Evolutionary conservation across 495 filamentous ascomycete genomes (phyloP), one percentile per base, ranked within the genome.

Genomic region (Bacidia gigantensis): DNA sequence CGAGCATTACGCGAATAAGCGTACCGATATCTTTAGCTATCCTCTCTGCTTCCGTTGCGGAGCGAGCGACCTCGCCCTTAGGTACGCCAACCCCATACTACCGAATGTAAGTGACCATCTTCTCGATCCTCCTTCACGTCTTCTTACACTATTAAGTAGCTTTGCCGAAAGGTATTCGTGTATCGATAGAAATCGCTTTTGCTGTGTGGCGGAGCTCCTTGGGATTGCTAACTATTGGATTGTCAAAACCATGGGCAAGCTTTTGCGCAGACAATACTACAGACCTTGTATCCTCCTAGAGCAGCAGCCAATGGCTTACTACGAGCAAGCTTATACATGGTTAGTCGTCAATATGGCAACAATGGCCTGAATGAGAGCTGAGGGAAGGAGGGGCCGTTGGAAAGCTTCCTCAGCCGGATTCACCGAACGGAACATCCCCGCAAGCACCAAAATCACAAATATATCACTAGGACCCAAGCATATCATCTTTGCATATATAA

Each of bases 121-220:
- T 50, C 50, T 49, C 50, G 10, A 53, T 39, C 18, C 1, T 10
- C 29, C 14, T 32, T 45, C 11, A 54, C 3, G 2, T 51, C 5
- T 46, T 65, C 75, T 53, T 76, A 95, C 89, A 70, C 79, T 72
- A 70, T 86, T 82, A 60, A 98, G 76, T 49, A 98, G 81, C 56
- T 85, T 81, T 58, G 88, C 87, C 46, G 92, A 95, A 62, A 89
- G 81, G 74, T 95, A 96, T 72, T 98, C 92, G 74, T 98, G 92
- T 59, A 97, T 94, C 56, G 87, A 89, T 58, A 98, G 79, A 58
- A 83, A 82, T 67, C 92, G 81, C 72, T 81, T 82, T 69, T 95
- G 90, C 64, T 82, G 79, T 61, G 71, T 60, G 56, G 70, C 66
- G 49, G 74, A 64, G 58, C 66, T 72, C 58, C 68, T 72, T 42